Conservation (phyloP, 1,139 yeast species). For the Diutina mesorugosa region DNA sequence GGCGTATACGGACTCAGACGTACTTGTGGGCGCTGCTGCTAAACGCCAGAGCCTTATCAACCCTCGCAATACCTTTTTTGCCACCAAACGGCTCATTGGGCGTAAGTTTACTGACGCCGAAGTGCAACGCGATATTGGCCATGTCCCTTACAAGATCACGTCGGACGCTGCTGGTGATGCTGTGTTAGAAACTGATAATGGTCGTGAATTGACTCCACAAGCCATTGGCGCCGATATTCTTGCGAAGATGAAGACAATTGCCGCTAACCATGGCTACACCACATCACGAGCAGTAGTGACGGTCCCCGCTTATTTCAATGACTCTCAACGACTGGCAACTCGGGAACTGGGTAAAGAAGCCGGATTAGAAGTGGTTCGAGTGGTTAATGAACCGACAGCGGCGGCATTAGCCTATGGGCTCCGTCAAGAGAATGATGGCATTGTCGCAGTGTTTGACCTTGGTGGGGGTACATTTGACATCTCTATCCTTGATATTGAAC, state of each 20-base stretch:
- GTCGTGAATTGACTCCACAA: constrained; percentile 34
- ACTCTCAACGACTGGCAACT: constrained; percentile 69
- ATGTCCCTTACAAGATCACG: constrained; percentile 43
- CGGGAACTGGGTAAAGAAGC: constrained; percentile 57
- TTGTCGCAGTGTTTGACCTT: constrained; percentile 66
- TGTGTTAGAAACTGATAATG: constrained; percentile 33
- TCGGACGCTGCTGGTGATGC: constrained; percentile 51
- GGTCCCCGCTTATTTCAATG: constrained; percentile 73
- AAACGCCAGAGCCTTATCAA: constrained; percentile 56
- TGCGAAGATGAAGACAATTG: constrained; percentile 42
- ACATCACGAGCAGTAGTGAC: constrained; percentile 60
- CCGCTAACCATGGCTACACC: constrained; percentile 31
- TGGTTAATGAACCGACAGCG: constrained; percentile 72
- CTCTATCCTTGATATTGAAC: constrained; percentile 66
- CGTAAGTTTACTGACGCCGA: constrained; percentile 50
- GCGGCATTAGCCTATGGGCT: constrained; percentile 75
- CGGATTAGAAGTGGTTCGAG: constrained; percentile 56
- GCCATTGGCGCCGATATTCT: constrained; percentile 42
- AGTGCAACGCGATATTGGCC: constrained; percentile 45
- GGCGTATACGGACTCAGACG: constrained; percentile 31
- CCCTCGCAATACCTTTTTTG: constrained; percentile 58
- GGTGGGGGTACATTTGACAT: constrained; percentile 85
- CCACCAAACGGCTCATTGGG: constrained; percentile 66
- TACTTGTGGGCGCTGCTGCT: constrained; percentile 51
- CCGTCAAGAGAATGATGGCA: constrained; percentile 41